Base-by-base conservation (phyloP, 2,329 filamentous ascomycete genomes). In the Orbilia brochopaga region DNA sequence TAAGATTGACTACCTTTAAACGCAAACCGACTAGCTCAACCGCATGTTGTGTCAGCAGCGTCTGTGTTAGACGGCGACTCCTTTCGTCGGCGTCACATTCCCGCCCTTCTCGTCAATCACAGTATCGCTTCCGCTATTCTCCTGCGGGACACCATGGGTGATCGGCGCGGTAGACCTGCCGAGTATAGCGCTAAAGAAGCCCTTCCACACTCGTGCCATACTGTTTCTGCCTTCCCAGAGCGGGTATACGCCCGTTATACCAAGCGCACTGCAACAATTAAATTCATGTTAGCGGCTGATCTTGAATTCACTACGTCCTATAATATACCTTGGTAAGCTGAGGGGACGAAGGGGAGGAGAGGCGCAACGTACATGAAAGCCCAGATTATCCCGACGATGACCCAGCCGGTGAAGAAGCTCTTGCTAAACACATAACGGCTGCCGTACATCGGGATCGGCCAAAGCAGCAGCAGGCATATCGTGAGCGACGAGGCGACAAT, bases 381-480 rank as follows among this genome's bases (percentile, higher is more conserved):
- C 90, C 90, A 94, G 46, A 92, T 82, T 61, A 94, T 90, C 8
- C 88, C 89, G 7, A 91, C 85, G 0, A 86, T 83, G 10, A 92
- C 86, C 90, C 90, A 93, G 51, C 90, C 90, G 0, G 89, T 90
- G 80, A 93, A 94, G 82, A 94, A 94, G 23, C 83, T 83, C 82
- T 90, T 89, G 79, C 84, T 87, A 80, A 94, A 95, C 60, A 96
- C 85, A 78, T 96, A 96, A 0, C 85, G 85, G 0, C 84, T 84
- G 10, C 91, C 92, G 77, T 94, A 96, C 86, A 96, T 87, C 0
- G 92, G 92, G 85, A 96, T 93, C 0, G 92, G 92, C 91, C 92
- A 96, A 15, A 96, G 84, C 1, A 96, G 83, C 0, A 96, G 81
- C 63, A 96, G 82, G 0, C 86, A 83, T 0, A 96, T 72, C 0